Evolutionary conservation across 2,329 filamentous ascomycete genomes (phyloP), one percentile per base, ranked within the genome.

Genomic region (Pestalotiopsis sp.): DNA sequence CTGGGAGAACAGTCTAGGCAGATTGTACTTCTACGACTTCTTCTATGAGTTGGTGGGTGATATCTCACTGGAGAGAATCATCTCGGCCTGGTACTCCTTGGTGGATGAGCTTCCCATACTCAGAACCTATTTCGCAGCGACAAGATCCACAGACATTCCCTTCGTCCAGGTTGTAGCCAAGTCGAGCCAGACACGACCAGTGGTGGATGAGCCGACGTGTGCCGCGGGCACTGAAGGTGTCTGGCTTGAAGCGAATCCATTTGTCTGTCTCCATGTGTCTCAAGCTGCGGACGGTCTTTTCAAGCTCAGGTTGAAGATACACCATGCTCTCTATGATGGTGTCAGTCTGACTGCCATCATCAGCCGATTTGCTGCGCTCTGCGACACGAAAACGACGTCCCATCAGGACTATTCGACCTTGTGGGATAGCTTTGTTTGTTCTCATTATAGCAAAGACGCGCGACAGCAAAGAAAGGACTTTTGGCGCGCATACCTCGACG

Each of bases 241-340:
- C 2, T 68, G 78, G 27, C 67, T 72, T 4, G 66, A 67, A 2
- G 39, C 66, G 0, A 74, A 73, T 2, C 79, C 76, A 0, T 72
- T 80, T 58, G 70, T 76, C 2, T 68, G 71, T 4, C 62, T 82
- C 2, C 52, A 63, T 0, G 69, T 76, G 0, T 56, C 71, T 2
- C 68, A 72, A 1, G 66, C 72, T 3, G 67, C 71, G 0, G 52
- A 71, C 0, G 70, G 72, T 0, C 69, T 72, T 3, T 80, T 78
- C 73, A 56, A 71, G 0, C 67, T 90, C 3, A 80, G 86, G 2
- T 82, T 94, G 4, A 84, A 84, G 31, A 91, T 98, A 4, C 94
- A 97, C 71, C 95, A 98, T 77, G 92, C 93, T 0, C 83, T 98
- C 0, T 98, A 98, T 76, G 95, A 98, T 77, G 94, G 91, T 5